These are phyloP conservation scores for Coccinonectria pachysandricola DNA, from an alignment of 2,329 filamentous ascomycete species.

Conservation along the genomic window DNA sequence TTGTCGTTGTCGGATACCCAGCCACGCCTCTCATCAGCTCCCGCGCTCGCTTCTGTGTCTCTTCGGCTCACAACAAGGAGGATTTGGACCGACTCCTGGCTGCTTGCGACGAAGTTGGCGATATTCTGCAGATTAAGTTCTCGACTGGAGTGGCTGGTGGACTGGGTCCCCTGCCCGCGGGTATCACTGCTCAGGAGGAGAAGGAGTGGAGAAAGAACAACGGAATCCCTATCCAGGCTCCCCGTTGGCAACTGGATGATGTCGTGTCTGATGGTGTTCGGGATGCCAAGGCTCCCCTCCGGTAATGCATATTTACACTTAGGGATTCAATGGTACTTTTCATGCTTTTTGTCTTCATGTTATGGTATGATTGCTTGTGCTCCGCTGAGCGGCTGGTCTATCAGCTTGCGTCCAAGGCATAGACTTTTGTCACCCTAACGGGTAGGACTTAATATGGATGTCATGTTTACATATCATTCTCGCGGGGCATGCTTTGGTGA, in stretches of 20 bases:
- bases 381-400: too few species aligned
- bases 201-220: constrained; percentile 52
- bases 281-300: constrained; percentile 63
- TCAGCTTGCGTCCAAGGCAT: too few species aligned
- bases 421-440: too few species aligned
- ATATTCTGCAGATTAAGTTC: constrained; percentile 89
- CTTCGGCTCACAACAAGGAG: constrained; percentile 94
- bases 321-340: too few species aligned
- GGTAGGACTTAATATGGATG: too few species aligned
- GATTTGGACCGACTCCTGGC: constrained; percentile 82
- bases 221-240: constrained; percentile 60
- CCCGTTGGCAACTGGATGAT: constrained; percentile 77
- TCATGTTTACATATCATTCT: too few species aligned
- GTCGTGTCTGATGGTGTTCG: constrained; percentile 64
- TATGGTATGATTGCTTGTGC: too few species aligned
- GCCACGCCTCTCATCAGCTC: constrained; percentile 93
- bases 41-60: constrained; percentile 90
- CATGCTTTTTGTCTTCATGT: too few species aligned
- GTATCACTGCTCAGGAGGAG: constrained; percentile 62
- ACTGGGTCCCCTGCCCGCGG: constrained; percentile 63
- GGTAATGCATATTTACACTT: constrained; percentile 33
- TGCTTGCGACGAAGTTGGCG: constrained; percentile 87
- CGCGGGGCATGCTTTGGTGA: too few species aligned
- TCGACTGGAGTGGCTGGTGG: constrained; percentile 93
- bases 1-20: constrained; percentile 94